Conservation (phyloP, 164 flowering plant genomes). For the Echeveria elegans region DNA sequence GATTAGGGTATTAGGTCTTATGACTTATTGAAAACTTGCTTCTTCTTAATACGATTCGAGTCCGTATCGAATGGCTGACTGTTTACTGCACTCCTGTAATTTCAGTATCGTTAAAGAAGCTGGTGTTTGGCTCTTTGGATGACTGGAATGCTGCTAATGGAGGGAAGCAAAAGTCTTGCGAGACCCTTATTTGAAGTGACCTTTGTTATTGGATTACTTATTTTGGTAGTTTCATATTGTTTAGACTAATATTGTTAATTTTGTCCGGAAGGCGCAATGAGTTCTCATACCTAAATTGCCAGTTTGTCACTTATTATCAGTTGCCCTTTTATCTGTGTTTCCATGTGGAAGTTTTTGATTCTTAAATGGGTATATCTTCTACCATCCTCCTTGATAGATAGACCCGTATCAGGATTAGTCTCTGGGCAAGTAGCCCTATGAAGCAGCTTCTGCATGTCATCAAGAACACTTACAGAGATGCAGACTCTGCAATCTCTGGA, state of each 20-base stretch:
- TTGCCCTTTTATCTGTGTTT: background rate
- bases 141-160: background rate
- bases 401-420: conserved; percentile 33
- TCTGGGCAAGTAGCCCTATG: conserved; percentile 53
- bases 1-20: too few species aligned
- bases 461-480: conserved; percentile 12
- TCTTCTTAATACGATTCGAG: too few species aligned
- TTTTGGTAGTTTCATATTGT: too few species aligned
- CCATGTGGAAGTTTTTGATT: too few species aligned
- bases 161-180: background rate
- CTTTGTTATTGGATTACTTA: too few species aligned
- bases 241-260: too few species aligned
- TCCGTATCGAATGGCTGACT: too few species aligned
- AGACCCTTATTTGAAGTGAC: background rate
- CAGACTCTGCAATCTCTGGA: conserved; percentile 43
- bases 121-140: background rate
- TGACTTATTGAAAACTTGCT: too few species aligned
- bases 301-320: too few species aligned
- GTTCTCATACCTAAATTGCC: too few species aligned
- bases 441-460: conserved; percentile 44
- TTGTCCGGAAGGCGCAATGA: too few species aligned
- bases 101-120: background rate
- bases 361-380: conserved; percentile 34
- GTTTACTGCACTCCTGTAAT: too few species aligned
- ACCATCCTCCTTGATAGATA: conserved; percentile 51